Evolutionary conservation across 2,329 filamentous ascomycete species (phyloP).

Genomic region (Aspergillus aculeatinus): DNA sequence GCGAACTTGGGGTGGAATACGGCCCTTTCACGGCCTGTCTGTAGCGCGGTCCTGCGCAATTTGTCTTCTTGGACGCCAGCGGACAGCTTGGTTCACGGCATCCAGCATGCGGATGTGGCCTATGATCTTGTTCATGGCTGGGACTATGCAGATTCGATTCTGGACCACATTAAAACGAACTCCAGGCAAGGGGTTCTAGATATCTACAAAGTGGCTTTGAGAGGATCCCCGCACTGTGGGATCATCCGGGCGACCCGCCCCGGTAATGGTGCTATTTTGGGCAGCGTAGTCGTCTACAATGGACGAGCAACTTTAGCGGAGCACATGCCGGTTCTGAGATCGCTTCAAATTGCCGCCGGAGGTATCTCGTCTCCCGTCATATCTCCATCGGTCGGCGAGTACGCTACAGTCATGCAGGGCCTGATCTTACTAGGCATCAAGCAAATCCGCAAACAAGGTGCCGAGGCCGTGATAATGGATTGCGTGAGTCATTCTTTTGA

Average conservation of each 20-base stretch:
- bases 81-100: slow-evolving; percentile 70
- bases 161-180: slow-evolving; percentile 71
- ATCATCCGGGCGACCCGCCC: slow-evolving; percentile 78
- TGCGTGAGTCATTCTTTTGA: slow-evolving; percentile 61
- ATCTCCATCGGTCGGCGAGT: slow-evolving; percentile 64
- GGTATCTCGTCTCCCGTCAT: slow-evolving; percentile 81
- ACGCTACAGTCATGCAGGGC: slow-evolving; percentile 72
- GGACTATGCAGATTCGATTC: slow-evolving; percentile 70
- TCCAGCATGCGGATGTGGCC: slow-evolving; percentile 70
- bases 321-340: slow-evolving; percentile 67
- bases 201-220: slow-evolving; percentile 73
- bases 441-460: slow-evolving; percentile 77
- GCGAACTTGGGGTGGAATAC: slow-evolving; percentile 86
- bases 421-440: slow-evolving; percentile 76
- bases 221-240: slow-evolving; percentile 69
- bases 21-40: slow-evolving; percentile 60
- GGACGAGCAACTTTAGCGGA: slow-evolving; percentile 66
- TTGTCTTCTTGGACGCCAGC: slow-evolving; percentile 72
- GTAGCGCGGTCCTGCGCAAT: slow-evolving; percentile 72
- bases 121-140: slow-evolving; percentile 82
- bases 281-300: slow-evolving; percentile 77
- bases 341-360: slow-evolving; percentile 58
- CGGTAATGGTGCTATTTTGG: slow-evolving; percentile 67
- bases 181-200: slow-evolving; percentile 76
- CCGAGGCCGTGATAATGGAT: slow-evolving; percentile 70